Evolutionary conservation across 176 grass and related monocot genomes (phyloP), one percentile per base, ranked within the genome.

Genomic region (Otatea glauca): DNA sequence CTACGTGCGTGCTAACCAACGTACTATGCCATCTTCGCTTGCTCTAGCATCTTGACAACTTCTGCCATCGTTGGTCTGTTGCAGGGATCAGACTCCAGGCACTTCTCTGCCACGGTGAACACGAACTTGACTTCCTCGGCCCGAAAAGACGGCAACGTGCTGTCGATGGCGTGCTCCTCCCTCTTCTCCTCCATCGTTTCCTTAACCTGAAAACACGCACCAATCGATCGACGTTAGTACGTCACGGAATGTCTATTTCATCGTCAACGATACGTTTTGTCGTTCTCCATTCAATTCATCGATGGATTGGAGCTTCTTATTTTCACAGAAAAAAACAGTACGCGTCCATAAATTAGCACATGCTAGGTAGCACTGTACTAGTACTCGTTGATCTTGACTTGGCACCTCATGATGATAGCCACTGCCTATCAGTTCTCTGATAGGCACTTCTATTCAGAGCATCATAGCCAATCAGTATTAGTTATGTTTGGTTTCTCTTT

Each of bases 121-220:
- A 92, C 63, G 58, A 89, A 71, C 80, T 72, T 93, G 49, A 92
- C 68, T 38, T 95, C 76, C 42, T 91, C 81, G 32, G 76, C 76
- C 2, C 82, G 72, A 48, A 81, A 86, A 37, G 70, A 79, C 60
- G 56, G 4, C 47, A 98, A 13, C 23, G 91, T 72, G 65, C 65
- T 32, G 84, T 93, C 96, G 17, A 95, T 41, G 25, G 91, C 91
- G 86, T 95, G 86, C 48, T 92, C 84, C 82, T 94, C 87, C 55
- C 91, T 80, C 38, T 85, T 90, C 21, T 90, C 79, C 86, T 95
- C 86, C 49, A 90, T 75, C 0, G 92, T 90, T 39, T 88, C 91
- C 89, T 89, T 98, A 1, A 98, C 90, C 93, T 92, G 78, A 66
- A 79, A 62, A 41, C 59, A 75, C 35, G 17, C 12, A 56, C 11